Evolutionary conservation across 2,329 filamentous ascomycete species (phyloP), one percentile per base, ranked within the genome.

Genomic region (Microascus cirrosus): DNA sequence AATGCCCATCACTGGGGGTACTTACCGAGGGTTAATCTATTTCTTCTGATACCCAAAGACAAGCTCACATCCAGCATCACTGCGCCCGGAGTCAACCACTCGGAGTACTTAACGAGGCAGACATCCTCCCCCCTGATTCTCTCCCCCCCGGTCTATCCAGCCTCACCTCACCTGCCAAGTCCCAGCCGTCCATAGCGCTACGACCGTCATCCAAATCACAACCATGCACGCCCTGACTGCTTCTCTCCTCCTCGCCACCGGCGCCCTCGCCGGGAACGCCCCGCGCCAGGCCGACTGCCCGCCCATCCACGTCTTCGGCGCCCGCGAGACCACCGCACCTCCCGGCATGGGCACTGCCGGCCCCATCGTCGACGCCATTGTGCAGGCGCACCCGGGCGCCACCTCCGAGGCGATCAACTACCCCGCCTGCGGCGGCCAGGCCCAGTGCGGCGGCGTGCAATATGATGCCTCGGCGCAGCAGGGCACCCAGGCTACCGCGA

Each of bases 391-490:
- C 61, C 63, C 77, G 0, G 80, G 78, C 1, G 68, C 79, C 1
- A 82, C 78, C 0, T 70, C 79, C 1, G 80, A 82, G 61, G 76
- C 80, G n/a, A 82, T 84, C 60, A 65, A 60, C 39, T 83, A 84
- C 63, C 80, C 85, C 42, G 85, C 85, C 2, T 57, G 55, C 48
- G 55, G 55, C 50, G 55, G 55, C 6, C 55, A 57, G 48, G 7
- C 28, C 45, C 4, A 52, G 10, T 85, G 82, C 45, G 84, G 84
- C 59, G 84, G 84, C 8, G 77, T 82, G 62, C 64, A 73, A 1
- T 88, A 87, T 63, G 80, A 76, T 1, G 77, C 75, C 62, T 86
- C 83, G 8, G 82, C 79, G 0, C 66, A 71, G 4, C 75, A 80
- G 57, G 84, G 84, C 45, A 83, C 81, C 3, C 65, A 71, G 8